Conservation (phyloP, 768 basidiomycete species). For the Lactifluus piperatus region DNA sequence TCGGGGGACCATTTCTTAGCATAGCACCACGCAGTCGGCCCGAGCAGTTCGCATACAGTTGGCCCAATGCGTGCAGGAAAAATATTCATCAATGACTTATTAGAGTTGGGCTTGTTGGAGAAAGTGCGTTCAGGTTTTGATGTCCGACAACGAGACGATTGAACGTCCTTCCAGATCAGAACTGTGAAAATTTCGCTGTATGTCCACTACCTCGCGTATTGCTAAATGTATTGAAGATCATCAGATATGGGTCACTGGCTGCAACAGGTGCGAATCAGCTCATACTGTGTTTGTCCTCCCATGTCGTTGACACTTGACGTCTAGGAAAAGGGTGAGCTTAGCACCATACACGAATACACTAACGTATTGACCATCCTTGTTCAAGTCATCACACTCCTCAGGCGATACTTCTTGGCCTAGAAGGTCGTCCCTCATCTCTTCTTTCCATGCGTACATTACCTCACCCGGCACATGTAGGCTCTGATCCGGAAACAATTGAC, state of each 20-base stretch:
- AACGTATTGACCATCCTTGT: background rate
- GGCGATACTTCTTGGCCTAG: constrained; percentile 74
- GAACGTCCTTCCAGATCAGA: constrained; percentile 41
- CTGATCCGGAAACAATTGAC: constrained; percentile 91
- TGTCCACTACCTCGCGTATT: constrained; percentile 22
- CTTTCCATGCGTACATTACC: background rate
- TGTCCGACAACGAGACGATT: background rate
- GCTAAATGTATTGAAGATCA: background rate
- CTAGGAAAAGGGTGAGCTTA: constrained; percentile 65
- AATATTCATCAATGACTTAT: constrained; percentile 75
- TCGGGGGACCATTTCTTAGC: background rate
- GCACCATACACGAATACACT: constrained; percentile 4
- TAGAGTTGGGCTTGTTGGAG: constrained; percentile 57
- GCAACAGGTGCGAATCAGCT: constrained; percentile 58
- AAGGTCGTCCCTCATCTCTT: constrained; percentile 32
- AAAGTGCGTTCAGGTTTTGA: constrained; percentile 37
- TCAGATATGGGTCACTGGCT: constrained; percentile 83
- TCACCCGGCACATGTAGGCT: constrained; percentile 33
- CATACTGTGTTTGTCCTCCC: background rate
- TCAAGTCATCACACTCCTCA: constrained; percentile 79
- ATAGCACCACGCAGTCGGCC: constrained; percentile 34
- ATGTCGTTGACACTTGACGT: constrained; percentile 6
- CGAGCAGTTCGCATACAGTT: constrained; percentile 58
- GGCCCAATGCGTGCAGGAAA: constrained; percentile 89
- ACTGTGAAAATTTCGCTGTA: constrained; percentile 82